Conservation (phyloP, 306 rosid species). For the Bauhinia variegata region DNA sequence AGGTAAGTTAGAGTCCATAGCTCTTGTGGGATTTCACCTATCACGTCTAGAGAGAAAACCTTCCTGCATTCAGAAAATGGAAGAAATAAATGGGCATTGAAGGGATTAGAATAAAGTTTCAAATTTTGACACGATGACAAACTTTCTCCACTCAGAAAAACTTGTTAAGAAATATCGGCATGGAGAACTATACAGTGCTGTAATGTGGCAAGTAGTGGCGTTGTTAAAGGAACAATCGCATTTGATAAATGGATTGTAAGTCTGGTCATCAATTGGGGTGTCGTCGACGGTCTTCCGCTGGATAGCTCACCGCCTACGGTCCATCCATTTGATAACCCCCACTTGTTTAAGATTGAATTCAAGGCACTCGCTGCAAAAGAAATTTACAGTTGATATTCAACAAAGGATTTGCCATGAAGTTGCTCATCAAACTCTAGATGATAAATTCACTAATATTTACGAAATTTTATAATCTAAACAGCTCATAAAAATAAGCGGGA, state of each 20-base stretch:
- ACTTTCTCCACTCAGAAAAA: not conserved
- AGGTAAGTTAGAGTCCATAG: conserved; percentile 59
- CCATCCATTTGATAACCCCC: conserved; percentile 55
- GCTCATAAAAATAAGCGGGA: not conserved
- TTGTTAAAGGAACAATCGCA: conserved; percentile 54
- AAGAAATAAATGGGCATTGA: conserved; percentile 1
- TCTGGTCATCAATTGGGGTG: not conserved
- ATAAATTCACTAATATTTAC: too few species aligned
- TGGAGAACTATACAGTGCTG: conserved; percentile 45
- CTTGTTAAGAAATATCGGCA: too few species aligned
- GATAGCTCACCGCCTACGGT: conserved; percentile 70
- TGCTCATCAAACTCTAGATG: not conserved
- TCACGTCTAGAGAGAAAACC: conserved; percentile 37
- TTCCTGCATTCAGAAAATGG: conserved; percentile 38
- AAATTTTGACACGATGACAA: not conserved
- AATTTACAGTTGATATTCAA: not conserved
- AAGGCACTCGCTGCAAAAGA: conserved; percentile 52
- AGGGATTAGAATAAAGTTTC: not conserved
- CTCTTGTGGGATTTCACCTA: conserved; percentile 58
- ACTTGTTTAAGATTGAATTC: conserved; percentile 64
- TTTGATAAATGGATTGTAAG: conserved; percentile 72
- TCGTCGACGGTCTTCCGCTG: conserved; percentile 55
- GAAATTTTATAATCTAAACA: too few species aligned
- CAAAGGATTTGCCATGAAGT: not conserved
- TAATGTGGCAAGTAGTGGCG: conserved; percentile 29